These are phyloP conservation scores for Hymenoscyphus occultus DNA, from an alignment of 2,329 filamentous ascomycete species.

Conservation along the genomic window DNA sequence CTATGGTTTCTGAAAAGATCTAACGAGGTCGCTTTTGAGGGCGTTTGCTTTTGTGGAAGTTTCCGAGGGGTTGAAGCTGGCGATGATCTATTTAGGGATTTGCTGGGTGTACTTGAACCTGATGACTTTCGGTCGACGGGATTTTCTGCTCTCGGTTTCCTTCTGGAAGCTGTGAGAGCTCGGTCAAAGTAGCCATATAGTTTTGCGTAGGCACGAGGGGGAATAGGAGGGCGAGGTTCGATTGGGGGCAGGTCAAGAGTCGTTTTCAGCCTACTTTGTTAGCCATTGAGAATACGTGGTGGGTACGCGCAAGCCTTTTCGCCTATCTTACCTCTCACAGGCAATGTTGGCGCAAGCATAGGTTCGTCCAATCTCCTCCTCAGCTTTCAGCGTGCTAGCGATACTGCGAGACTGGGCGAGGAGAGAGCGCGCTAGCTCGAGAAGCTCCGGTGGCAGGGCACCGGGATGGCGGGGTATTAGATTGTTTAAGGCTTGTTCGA, in stretches of 20 bases:
- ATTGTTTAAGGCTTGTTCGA: constrained; percentile 70
- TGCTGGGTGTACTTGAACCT: neutral
- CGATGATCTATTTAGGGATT: constrained; percentile 11
- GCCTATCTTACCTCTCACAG: constrained; percentile 65
- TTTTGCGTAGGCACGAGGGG: constrained; percentile 78
- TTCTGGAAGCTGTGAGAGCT: constrained; percentile 50
- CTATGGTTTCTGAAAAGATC: constrained; percentile 36
- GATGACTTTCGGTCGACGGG: constrained; percentile 24
- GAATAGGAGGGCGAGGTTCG: constrained; percentile 71
- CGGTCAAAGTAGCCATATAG: constrained; percentile 78
- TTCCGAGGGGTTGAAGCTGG: constrained; percentile 12
- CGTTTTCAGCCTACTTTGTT: constrained; percentile 64
- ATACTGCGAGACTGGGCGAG: constrained; percentile 77
- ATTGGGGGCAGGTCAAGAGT: constrained; percentile 73
- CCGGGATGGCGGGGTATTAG: constrained; percentile 71
- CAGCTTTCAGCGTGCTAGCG: constrained; percentile 73
- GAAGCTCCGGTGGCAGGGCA: constrained; percentile 64
- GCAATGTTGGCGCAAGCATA: constrained; percentile 88
- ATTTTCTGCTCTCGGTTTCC: constrained; percentile 9
- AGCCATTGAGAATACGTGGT: neutral
- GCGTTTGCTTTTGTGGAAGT: constrained; percentile 38
- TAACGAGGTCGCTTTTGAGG: constrained; percentile 46
- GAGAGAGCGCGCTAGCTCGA: constrained; percentile 69
- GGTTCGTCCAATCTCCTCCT: constrained; percentile 81
- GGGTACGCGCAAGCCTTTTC: constrained; percentile 3